Evolutionary conservation across 805 yeast genomes (phyloP).

Genomic region (Pichia deserticola): DNA sequence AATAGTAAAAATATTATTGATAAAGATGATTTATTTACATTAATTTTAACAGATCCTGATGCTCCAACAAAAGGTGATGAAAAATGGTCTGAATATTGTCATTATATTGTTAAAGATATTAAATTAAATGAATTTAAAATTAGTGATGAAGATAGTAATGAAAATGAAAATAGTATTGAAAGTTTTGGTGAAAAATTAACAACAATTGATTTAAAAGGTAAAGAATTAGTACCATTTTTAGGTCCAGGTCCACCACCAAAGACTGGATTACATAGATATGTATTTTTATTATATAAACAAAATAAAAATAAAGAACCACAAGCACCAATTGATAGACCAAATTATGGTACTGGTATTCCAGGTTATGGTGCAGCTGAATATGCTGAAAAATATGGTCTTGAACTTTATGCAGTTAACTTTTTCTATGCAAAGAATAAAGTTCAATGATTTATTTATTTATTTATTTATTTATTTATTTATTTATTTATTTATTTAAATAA

Average conservation of each 20-base stretch:
- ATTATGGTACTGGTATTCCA: slow-evolving; percentile 84
- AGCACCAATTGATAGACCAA: slow-evolving; percentile 48
- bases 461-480: too few species aligned
- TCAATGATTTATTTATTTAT: slow-evolving; percentile 16
- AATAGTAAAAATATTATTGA: slow-evolving; percentile 25
- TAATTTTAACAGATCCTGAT: slow-evolving; percentile 88
- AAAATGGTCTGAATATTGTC: slow-evolving; percentile 85
- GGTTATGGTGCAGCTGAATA: slow-evolving; percentile 73
- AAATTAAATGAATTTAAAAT: slow-evolving; percentile 30
- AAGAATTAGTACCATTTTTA: slow-evolving; percentile 46
- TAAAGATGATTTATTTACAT: slow-evolving; percentile 50
- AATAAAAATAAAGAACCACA: slow-evolving; percentile 36
- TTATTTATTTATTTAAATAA: too few species aligned
- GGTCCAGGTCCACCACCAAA: slow-evolving; percentile 91
- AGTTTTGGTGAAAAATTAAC: slow-evolving; percentile 20
- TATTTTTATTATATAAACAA: slow-evolving; percentile 67
- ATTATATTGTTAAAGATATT: slow-evolving; percentile 58
- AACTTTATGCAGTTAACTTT: slow-evolving; percentile 71
- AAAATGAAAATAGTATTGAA: neutral
- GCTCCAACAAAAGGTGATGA: slow-evolving; percentile 81
- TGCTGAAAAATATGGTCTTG: slow-evolving; percentile 54
- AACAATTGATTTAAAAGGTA: slow-evolving; percentile 33
- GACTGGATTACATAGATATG: slow-evolving; percentile 84
- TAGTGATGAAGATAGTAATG: neutral
- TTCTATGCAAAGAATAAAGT: slow-evolving; percentile 82